Percentiles rank a stretch among this genome's conserved stretches.
Conservation (phyloP, 2,329 filamentous ascomycete species). For the Ophiocordyceps camponoti-saundersi region DNA sequence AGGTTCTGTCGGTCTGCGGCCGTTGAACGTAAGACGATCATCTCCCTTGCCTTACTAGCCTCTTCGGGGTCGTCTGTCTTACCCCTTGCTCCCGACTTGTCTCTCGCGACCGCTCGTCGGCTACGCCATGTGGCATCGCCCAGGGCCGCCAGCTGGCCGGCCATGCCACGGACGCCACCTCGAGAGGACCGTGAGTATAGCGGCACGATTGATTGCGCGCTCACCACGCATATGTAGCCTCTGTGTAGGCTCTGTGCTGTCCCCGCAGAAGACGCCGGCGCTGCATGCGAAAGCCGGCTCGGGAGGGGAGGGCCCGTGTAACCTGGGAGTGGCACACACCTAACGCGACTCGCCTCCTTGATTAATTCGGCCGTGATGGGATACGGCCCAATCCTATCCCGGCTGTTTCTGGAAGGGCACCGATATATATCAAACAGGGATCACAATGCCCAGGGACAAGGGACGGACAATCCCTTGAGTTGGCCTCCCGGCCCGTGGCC, state of each 20-base stretch:
- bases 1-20: not conserved
- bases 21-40: not conserved
- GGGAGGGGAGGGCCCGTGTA: not conserved
- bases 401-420: not conserved
- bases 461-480: not conserved
- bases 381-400: not conserved
- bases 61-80: not conserved
- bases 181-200: not conserved
- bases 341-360: not conserved
- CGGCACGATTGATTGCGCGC: not conserved
- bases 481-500: not conserved
- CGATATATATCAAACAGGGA: not conserved
- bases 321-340: not conserved
- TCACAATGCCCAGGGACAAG: not conserved
- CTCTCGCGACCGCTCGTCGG: not conserved
- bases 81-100: not conserved
- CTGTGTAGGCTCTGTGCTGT: not conserved
- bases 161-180: not conserved
- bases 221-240: not conserved
- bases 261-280: not conserved
- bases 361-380: not conserved
- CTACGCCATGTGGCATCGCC: slow-evolving; percentile 1
- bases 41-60: not conserved
- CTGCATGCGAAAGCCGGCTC: not conserved
- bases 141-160: not conserved